Percentiles rank a stretch among this genome's conserved stretches.
phyloP scores from a whole-genome alignment of 2,329 filamentous ascomycete genomes.

The Xenoacremonium recifei region DNA sequence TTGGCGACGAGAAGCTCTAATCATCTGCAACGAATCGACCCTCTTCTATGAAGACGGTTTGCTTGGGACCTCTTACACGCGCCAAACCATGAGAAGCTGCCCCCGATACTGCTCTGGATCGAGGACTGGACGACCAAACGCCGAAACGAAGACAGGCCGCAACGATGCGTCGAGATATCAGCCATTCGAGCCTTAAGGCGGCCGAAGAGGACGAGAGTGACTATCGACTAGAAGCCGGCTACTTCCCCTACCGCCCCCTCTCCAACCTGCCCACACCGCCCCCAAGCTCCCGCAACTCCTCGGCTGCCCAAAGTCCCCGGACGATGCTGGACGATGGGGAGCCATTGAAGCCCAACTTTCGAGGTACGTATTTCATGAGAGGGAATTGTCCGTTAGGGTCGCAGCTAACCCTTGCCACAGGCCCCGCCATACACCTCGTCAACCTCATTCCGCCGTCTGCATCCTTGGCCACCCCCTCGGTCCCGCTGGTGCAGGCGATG shows the following conservation, averaged over 20 bases:
- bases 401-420: conserved; percentile 37
- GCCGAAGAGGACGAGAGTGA: conserved; percentile 12
- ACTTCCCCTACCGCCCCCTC: conserved; percentile 65
- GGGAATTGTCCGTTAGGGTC: conserved; percentile 3
- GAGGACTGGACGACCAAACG: conserved; percentile 18
- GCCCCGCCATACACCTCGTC: conserved; percentile 63
- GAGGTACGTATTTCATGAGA: conserved; percentile 38
- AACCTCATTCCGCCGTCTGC: conserved; percentile 64
- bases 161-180: conserved; percentile 3
- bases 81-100: conserved; percentile 23
- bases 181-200: conserved; percentile 20
- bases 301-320: conserved; percentile 42
- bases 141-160: neutral
- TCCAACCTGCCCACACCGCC: conserved; percentile 68
- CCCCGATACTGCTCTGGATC: conserved; percentile 17
- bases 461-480: conserved; percentile 57
- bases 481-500: conserved; percentile 59
- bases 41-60: too few species aligned
- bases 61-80: conserved; percentile 1
- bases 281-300: conserved; percentile 48
- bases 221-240: conserved; percentile 42
- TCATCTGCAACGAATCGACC: too few species aligned
- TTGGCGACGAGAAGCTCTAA: too few species aligned
- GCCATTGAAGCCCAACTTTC: conserved; percentile 36
- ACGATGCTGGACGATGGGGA: conserved; percentile 44